Evolutionary conservation across 2,329 filamentous ascomycete genomes (phyloP).

Genomic region (Fusarium albosuccineum): DNA sequence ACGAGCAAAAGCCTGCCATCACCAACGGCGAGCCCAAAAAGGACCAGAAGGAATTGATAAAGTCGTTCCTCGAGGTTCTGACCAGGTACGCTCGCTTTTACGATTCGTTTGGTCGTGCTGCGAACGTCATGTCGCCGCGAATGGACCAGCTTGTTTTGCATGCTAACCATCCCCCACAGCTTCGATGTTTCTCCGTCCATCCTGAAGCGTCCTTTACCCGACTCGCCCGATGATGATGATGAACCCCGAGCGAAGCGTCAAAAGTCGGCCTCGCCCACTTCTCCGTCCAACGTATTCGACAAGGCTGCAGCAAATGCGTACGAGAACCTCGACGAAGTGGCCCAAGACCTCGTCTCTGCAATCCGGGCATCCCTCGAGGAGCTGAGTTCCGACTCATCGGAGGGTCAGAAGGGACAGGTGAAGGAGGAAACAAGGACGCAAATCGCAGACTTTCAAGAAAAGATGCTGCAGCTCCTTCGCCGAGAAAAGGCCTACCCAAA

Average conservation of each 20-base stretch:
- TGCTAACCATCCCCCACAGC: slow-evolving; percentile 57
- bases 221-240: slow-evolving; percentile 56
- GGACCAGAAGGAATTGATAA: slow-evolving; percentile 54
- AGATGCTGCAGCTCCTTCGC: slow-evolving; percentile 72
- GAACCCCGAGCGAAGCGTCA: slow-evolving; percentile 72
- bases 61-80: slow-evolving; percentile 55
- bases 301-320: slow-evolving; percentile 67
- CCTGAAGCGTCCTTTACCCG: slow-evolving; percentile 65
- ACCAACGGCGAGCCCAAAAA: slow-evolving; percentile 44
- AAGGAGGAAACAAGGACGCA: slow-evolving; percentile 57
- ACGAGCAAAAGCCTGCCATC: slow-evolving; percentile 44
- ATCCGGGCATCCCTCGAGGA: slow-evolving; percentile 63
- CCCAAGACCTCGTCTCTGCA: slow-evolving; percentile 67
- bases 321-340: slow-evolving; percentile 73
- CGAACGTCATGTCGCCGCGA: slow-evolving; percentile 24
- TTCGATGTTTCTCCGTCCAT: slow-evolving; percentile 68
- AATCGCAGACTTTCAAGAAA: slow-evolving; percentile 70
- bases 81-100: slow-evolving; percentile 51
- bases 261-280: slow-evolving; percentile 63
- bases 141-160: slow-evolving; percentile 15
- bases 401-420: slow-evolving; percentile 44
- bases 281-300: slow-evolving; percentile 63
- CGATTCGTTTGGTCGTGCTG: slow-evolving; percentile 19
- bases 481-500: slow-evolving; percentile 69
- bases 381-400: slow-evolving; percentile 54